Conservation (phyloP, 805 yeast genomes). For the Suhomyces faveliae region DNA sequence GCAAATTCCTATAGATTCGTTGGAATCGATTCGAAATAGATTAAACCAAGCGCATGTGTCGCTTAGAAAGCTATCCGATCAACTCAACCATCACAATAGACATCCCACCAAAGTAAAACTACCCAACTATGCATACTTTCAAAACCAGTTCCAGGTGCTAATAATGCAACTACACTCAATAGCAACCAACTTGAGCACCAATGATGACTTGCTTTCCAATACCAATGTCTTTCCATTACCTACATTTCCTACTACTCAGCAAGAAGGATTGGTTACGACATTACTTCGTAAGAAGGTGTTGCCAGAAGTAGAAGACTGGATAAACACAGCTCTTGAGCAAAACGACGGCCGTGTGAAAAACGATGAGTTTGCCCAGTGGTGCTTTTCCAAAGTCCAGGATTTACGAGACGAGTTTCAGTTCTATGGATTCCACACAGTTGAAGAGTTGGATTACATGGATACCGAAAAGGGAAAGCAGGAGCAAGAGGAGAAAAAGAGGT, state of each 20-base stretch:
- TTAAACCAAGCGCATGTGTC: slow-evolving; percentile 44
- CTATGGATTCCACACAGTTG: slow-evolving; percentile 57
- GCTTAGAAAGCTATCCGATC: slow-evolving; percentile 37
- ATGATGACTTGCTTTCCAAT: slow-evolving; percentile 54
- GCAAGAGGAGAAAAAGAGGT: slow-evolving; percentile 18
- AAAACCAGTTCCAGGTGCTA: slow-evolving; percentile 79
- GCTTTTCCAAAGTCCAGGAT: slow-evolving; percentile 52
- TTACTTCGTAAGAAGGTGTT: slow-evolving; percentile 80
- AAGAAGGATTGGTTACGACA: slow-evolving; percentile 80
- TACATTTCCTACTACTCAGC: slow-evolving; percentile 79
- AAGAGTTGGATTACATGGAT: slow-evolving; percentile 39
- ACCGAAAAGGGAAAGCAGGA: slow-evolving; percentile 34
- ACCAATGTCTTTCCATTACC: slow-evolving; percentile 85
- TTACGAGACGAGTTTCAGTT: slow-evolving; percentile 57
- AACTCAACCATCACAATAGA: slow-evolving; percentile 34
- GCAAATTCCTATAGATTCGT: slow-evolving; percentile 35
- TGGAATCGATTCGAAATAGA: slow-evolving; percentile 41
- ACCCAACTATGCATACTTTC: slow-evolving; percentile 62
- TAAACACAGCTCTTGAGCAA: slow-evolving; percentile 33
- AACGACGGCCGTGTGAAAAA: slow-evolving; percentile 7
- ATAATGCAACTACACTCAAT: slow-evolving; percentile 79
- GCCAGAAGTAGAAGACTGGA: slow-evolving; percentile 92
- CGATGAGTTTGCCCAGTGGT: slow-evolving; percentile 71
- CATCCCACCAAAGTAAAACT: slow-evolving; percentile 36
- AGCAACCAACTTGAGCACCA: slow-evolving; percentile 63